Base-by-base conservation (phyloP, 2,329 filamentous ascomycete genomes). In the Penicillium olsonii region DNA sequence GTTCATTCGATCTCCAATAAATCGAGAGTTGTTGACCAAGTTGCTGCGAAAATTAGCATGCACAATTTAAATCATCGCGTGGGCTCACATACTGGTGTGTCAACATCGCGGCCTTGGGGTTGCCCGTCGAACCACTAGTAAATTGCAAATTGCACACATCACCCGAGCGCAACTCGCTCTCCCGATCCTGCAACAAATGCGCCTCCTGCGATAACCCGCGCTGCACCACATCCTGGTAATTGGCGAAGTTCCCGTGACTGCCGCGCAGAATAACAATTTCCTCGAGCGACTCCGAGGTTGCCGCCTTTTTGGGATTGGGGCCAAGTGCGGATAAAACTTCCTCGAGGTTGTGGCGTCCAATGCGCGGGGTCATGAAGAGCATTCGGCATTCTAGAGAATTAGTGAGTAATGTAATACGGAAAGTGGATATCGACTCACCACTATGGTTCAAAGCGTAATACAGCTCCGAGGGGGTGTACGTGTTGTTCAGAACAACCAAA, bases 401-500 rank as follows among this genome's bases (percentile, higher is more conserved):
- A 50, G 29, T 27, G 24, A 17, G 5, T 14, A n/a, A 17, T 9
- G 29, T 34, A 37, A 45, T 37, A 40, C 18, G 35, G 22, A 14
- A 34, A n/a, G 39, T 35, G 34, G 43, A 12, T 15, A 31, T 19
- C 18, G 26, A 67, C 75, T 57, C 70, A 87, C 84, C 83, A 14
- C 86, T 84, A 63, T 90, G 88, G 46, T 80, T 79, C 22, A 92
- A 69, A 9, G 85, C 88, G 68, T 87, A 87, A 65, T 84, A 79
- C 40, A 87, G 84, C 70, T 92, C 88, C 1, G 80, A 82, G 2
- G 84, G 78, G 1, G 88, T 92, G 66, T 92, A 92, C 0, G 87
- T 92, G 71, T 90, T 92, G 73, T 92, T 92, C 57, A 92, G 74
- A 37, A 91, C 89, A 22, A 91, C 87, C 44, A 91, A 75, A 38